Evolutionary conservation across 2,329 filamentous ascomycete species (phyloP).

Genomic region (Calonectria naviculata): DNA sequence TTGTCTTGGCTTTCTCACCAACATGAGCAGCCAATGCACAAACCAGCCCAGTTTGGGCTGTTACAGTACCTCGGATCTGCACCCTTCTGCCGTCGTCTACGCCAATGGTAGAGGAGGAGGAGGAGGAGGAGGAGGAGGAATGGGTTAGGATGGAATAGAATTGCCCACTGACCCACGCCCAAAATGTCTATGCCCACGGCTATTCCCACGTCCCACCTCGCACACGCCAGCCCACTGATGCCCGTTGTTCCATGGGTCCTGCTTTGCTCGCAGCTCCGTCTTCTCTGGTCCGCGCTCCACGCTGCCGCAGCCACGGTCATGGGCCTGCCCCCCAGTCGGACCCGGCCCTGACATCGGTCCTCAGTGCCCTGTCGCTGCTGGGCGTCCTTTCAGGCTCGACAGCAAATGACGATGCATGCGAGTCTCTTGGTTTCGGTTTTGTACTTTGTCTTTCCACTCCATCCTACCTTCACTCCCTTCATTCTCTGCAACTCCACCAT

Average conservation of each 20-base stretch:
- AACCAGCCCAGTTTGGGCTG: not conserved
- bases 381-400: not conserved
- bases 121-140: not conserved
- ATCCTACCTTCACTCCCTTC: not conserved
- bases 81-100: not conserved
- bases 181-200: not conserved
- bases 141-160: not conserved
- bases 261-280: not conserved
- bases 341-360: not conserved
- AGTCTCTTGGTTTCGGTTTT: not conserved
- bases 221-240: not conserved
- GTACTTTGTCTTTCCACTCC: constrained; percentile 7
- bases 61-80: constrained; percentile 12
- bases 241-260: not conserved
- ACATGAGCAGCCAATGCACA: not conserved
- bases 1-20: not conserved
- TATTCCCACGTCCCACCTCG: constrained; percentile 2
- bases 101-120: not conserved
- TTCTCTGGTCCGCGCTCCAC: constrained; percentile 3
- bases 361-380: not conserved
- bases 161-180: not conserved
- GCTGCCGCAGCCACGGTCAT: constrained; percentile 12
- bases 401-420: constrained; percentile 4
- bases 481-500: constrained; percentile 5
- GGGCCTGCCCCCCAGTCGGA: constrained; percentile 2